Evolutionary conservation across 257 asterid species (phyloP).

Genomic region (Plantago ovata): DNA sequence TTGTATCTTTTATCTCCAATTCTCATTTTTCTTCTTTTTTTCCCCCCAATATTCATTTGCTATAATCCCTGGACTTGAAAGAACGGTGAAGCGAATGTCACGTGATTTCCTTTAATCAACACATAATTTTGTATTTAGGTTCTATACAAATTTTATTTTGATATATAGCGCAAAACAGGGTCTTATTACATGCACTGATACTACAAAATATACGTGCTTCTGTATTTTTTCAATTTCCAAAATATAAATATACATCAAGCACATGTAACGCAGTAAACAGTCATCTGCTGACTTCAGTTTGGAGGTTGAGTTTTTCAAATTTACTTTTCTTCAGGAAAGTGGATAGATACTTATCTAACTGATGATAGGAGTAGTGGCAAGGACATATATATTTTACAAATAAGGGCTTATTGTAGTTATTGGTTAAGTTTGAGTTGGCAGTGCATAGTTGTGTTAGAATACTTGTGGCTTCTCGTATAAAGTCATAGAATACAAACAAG

Average conservation of each 20-base stretch:
- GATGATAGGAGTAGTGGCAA: too few relatives aligned
- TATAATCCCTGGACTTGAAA: background rate
- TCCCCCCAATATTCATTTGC: constrained; percentile 7
- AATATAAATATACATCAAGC: background rate
- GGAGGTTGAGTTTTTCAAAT: too few relatives aligned
- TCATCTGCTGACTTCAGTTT: too few relatives aligned
- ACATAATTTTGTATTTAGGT: background rate
- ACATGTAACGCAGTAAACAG: too few relatives aligned
- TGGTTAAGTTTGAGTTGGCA: too few relatives aligned
- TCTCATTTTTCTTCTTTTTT: background rate
- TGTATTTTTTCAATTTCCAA: background rate
- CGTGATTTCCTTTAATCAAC: background rate
- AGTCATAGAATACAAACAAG: too few relatives aligned
- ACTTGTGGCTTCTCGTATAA: too few relatives aligned
- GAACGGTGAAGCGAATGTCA: background rate
- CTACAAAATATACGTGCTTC: background rate
- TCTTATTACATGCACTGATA: background rate
- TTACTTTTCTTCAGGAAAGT: too few relatives aligned
- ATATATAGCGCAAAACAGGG: background rate
- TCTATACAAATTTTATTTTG: background rate
- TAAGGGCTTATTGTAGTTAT: too few relatives aligned
- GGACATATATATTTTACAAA: too few relatives aligned
- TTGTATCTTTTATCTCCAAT: background rate
- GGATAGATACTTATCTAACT: too few relatives aligned
- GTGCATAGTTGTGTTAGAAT: too few relatives aligned